Evolutionary conservation across 768 basidiomycete species (phyloP), one percentile per base, ranked within the genome.

Genomic region (Lenzites betulinus): DNA sequence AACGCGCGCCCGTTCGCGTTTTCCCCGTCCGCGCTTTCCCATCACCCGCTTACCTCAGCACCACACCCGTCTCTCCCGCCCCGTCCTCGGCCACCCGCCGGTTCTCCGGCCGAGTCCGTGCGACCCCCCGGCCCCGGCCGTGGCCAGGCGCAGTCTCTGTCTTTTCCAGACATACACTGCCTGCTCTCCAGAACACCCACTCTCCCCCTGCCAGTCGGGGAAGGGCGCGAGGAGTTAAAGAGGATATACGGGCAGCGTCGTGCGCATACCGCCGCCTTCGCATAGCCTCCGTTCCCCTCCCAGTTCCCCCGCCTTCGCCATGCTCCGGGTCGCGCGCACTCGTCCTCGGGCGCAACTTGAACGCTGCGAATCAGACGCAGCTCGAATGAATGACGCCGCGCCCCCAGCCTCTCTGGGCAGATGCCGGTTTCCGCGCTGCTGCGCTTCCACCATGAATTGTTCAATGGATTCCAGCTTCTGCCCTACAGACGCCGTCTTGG

Each of bases 141-240:
- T n/a, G 30, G 30, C 49, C n/a, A 13, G 18, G 54, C 54, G 53
- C 43, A 15, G 25, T 20, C 54, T 8, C 30, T 30, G 3, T 15
- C 6, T 38, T 57, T 44, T n/a, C 16, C 55, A 47, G 12, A 36
- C 16, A 50, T 23, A 38, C 44, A 22, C 35, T 22, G 33, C 26
- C 55, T 46, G 47, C 55, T 51, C 36, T 49, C 16, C 38, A 49
- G 38, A 49, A 51, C 53, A 20, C 23, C 30, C 53, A 18, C 30
- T 28, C 36, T 49, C 38, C 35, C 15, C 48, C 18, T 38, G 28
- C 41, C 47, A n/a, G 28, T 51, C 52, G 58, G 58, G 58, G 52
- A 59, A 42, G 35, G 36, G 50, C 35, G 35, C 33, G 58, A 59
- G 56, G 56, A 58, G 56, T 58, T 58, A 58, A 58, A 43, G 48